These are phyloP conservation scores for Clonostachys sp. DNA, from an alignment of 2,329 filamentous ascomycete species.

Conservation along the genomic window DNA sequence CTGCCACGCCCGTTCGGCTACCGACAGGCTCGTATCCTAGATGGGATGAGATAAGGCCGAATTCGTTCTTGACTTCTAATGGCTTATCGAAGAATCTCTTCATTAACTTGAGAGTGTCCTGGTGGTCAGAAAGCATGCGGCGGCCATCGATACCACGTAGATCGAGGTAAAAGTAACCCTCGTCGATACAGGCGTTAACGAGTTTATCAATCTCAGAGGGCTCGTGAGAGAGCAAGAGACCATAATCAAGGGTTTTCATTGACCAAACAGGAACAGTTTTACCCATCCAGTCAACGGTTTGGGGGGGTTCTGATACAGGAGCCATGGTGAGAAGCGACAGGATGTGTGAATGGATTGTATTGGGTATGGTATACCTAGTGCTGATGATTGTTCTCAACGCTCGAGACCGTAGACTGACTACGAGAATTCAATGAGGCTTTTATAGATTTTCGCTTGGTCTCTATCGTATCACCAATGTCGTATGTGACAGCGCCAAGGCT, in stretches of 20 bases:
- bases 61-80: constrained; percentile 51
- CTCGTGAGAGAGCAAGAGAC: constrained; percentile 46
- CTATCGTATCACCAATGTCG: too few relatives aligned
- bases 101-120: constrained; percentile 49
- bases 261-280: constrained; percentile 42
- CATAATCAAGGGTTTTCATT: constrained; percentile 48
- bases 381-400: too few relatives aligned
- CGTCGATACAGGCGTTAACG: constrained; percentile 39
- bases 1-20: constrained; percentile 39
- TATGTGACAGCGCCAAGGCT: too few relatives aligned
- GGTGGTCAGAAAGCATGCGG: constrained; percentile 44
- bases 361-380: too few relatives aligned
- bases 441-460: too few relatives aligned
- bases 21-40: constrained; percentile 47
- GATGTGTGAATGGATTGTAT: too few relatives aligned
- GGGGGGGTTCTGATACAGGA: constrained; percentile 27
- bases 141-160: constrained; percentile 47
- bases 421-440: too few relatives aligned
- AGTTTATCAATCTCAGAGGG: constrained; percentile 47
- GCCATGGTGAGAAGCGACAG: constrained; percentile 20
- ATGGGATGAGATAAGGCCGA: constrained; percentile 47
- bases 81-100: constrained; percentile 49
- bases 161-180: constrained; percentile 54
- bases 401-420: too few relatives aligned
- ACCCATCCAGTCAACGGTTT: constrained; percentile 44